Base-by-base conservation (phyloP, 2,329 filamentous ascomycete species). In the Claviceps capensis region DNA sequence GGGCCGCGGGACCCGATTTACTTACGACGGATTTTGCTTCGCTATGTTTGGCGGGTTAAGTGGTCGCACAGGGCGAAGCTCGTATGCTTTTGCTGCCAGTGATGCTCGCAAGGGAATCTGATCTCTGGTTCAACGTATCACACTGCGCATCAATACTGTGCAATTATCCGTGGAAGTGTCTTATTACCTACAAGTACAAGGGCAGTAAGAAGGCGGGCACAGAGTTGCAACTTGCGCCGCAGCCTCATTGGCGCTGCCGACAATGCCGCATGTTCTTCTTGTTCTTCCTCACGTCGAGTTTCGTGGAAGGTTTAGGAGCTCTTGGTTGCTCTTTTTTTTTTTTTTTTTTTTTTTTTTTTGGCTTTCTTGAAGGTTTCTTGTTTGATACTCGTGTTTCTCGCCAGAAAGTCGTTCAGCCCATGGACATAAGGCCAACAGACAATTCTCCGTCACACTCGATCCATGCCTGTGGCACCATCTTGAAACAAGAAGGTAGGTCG, bases 81-180 rank as follows among this genome's bases (percentile, higher is more conserved):
- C 26, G 36, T 53, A 40, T 42, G 36, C 30, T 26, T 45, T 19
- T 45, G 17, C 52, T 41, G 48, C 36, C 44, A 45, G 48, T 45
- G 3, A 50, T 51, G 38, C 36, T 48, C 38, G 45, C 37, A 51
- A 48, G 40, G 30, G 44, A 43, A 41, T 14, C 40, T 34, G 48
- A 48, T 22, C 38, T 42, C 43, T 9, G 43, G 44, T 48, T 42
- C n/a, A 38, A 36, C 22, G 38, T 41, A 49, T 50, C 36, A 48
- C 48, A 51, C 48, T 41, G 52, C 52, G 38, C 36, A 23, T 26
- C 5, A 26, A 5, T 37, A 38, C 19, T 30, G 22, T 40, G 42
- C 48, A 16, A 41, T 36, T 50, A 30, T 38, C 26, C 11, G 48
- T 36, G 17, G 11, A 50, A 43, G 8, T 11, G 14, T 38, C 11